Evolutionary conservation across 1,139 yeast species (phyloP).

Genomic region (Suhomyces choctaworum): DNA sequence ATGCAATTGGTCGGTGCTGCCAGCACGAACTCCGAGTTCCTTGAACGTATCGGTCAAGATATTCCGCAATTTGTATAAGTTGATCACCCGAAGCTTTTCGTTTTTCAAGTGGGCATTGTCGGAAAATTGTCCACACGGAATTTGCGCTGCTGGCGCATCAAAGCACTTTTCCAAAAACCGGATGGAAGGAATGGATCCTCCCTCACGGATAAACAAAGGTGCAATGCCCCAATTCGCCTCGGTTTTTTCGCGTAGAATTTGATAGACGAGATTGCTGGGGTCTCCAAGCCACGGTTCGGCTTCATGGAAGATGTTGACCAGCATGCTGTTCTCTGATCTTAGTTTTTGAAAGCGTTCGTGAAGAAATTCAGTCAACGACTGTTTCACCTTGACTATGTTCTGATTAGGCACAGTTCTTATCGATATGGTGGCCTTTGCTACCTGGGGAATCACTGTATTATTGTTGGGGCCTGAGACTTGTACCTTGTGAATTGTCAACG

Average conservation of each 20-base stretch:
- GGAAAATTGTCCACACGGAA: slow-evolving; percentile 94
- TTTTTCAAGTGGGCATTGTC: slow-evolving; percentile 93
- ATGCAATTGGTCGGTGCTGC: no score
- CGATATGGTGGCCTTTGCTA: slow-evolving; percentile 74
- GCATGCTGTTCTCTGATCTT: slow-evolving; percentile 59
- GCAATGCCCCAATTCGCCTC: slow-evolving; percentile 62
- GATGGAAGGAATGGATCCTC: slow-evolving; percentile 93
- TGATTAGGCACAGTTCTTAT: slow-evolving; percentile 91
- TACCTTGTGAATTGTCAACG: slow-evolving; percentile 84
- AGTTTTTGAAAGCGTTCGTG: slow-evolving; percentile 45
- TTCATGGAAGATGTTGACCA: slow-evolving; percentile 66
- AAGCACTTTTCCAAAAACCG: slow-evolving; percentile 80
- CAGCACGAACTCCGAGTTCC: slow-evolving; percentile 40
- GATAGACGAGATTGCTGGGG: slow-evolving; percentile 70
- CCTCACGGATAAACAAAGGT: slow-evolving; percentile 89
- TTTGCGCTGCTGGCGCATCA: slow-evolving; percentile 87
- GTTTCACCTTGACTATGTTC: slow-evolving; percentile 58
- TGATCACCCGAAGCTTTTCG: slow-evolving; percentile 77
- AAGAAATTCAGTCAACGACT: slow-evolving; percentile 48
- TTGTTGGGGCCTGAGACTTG: slow-evolving; percentile 90
- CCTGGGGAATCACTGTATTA: slow-evolving; percentile 84
- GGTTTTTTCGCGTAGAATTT: slow-evolving; percentile 60
- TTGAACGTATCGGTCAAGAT: slow-evolving; percentile 59
- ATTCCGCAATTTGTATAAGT: slow-evolving; percentile 70
- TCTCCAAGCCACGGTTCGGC: slow-evolving; percentile 98